These are phyloP conservation scores for Verticillium tricorpus DNA, from an alignment of 2,329 filamentous ascomycete species.

Conservation along the genomic window DNA sequence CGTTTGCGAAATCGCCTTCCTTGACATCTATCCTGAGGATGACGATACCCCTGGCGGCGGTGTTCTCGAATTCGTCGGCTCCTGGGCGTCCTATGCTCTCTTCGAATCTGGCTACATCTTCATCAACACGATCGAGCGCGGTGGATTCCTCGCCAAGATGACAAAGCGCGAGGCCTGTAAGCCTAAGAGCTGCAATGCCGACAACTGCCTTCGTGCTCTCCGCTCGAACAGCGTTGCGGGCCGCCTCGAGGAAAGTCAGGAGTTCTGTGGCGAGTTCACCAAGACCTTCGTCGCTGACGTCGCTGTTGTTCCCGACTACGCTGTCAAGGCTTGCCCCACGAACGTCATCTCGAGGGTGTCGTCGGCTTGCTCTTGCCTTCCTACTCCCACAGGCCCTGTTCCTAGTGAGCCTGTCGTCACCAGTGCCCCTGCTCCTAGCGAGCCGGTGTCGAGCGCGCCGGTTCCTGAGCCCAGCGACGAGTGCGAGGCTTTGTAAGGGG, in stretches of 20 bases:
- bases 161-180: constrained; percentile 16
- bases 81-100: constrained; percentile 16
- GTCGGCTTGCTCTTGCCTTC: constrained; percentile 18
- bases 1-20: constrained; percentile 36
- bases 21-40: constrained; percentile 37
- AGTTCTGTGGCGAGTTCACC: constrained; percentile 16
- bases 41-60: constrained; percentile 13
- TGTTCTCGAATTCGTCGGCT: constrained; percentile 12
- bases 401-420: not conserved
- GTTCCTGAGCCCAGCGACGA: not conserved
- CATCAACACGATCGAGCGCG: constrained; percentile 18
- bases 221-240: constrained; percentile 10
- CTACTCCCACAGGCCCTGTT: constrained; percentile 9
- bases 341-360: constrained; percentile 17
- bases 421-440: not conserved
- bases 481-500: not conserved
- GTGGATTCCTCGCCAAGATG: constrained; percentile 17
- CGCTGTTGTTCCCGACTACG: constrained; percentile 14
- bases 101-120: constrained; percentile 16
- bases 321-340: constrained; percentile 12
- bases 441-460: not conserved
- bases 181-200: constrained; percentile 16
- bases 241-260: constrained; percentile 14
- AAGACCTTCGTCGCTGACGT: constrained; percentile 14
- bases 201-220: constrained; percentile 18